A percentile compares a stretch with the other conserved stretches of the same genome.
These are phyloP conservation scores for Boletellus ananiceps DNA, from an alignment of 768 basidiomycete genomes.

Conservation along the genomic window DNA sequence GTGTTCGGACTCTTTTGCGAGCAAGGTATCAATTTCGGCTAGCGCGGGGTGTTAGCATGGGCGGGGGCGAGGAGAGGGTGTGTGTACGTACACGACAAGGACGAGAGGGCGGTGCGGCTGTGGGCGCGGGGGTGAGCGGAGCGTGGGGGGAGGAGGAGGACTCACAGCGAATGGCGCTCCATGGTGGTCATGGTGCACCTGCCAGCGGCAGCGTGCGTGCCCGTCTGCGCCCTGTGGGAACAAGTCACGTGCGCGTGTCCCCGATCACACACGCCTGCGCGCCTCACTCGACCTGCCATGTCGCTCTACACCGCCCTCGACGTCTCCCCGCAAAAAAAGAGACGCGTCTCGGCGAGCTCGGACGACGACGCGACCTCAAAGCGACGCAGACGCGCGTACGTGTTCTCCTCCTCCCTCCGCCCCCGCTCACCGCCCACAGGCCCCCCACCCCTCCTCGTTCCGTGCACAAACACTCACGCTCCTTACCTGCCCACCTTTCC, in stretches of 20 bases:
- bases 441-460: conserved; percentile 59
- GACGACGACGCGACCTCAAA: conserved; percentile 63
- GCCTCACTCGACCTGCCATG: background rate
- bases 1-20: conserved; percentile 24
- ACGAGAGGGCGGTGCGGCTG: conserved; percentile 6
- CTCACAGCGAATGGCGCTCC: conserved; percentile 20
- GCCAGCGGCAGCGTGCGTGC: too few relatives aligned
- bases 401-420: conserved; percentile 2
- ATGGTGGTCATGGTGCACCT: background rate
- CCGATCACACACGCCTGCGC: conserved; percentile 17
- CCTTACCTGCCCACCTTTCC: conserved; percentile 54
- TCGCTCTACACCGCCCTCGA: conserved; percentile 38
- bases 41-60: background rate
- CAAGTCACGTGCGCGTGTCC: conserved; percentile 31
- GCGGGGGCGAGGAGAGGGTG: background rate
- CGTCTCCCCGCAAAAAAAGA: conserved; percentile 64
- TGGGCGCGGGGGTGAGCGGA: too few relatives aligned
- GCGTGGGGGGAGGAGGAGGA: background rate
- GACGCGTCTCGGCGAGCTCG: conserved; percentile 48
- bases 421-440: conserved; percentile 28
- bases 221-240: conserved; percentile 23
- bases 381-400: conserved; percentile 53
- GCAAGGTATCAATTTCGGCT: conserved; percentile 29
- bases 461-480: conserved; percentile 29
- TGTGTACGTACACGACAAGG: conserved; percentile 7